A percentile compares a stretch with the other conserved stretches of the same genome.
phyloP scores from a whole-genome alignment of 345 rosid species.

The Geranium rotundifolium region DNA sequence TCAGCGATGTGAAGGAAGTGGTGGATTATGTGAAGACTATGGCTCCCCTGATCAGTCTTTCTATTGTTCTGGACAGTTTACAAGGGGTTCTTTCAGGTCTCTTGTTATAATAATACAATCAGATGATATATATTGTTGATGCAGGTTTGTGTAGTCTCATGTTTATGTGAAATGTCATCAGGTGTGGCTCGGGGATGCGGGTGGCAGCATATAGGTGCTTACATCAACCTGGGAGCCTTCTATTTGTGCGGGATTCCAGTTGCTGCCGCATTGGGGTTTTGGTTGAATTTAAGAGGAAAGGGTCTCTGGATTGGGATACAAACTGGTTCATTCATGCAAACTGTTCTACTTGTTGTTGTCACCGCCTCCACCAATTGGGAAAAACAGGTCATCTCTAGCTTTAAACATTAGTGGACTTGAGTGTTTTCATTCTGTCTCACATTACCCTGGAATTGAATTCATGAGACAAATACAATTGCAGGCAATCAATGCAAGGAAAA shows the following conservation, averaged over 20 bases:
- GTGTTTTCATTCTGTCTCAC: neutral
- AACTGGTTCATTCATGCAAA: constrained; percentile 30
- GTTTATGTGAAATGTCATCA: constrained; percentile 6
- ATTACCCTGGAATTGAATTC: too few relatives aligned
- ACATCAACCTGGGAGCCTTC: constrained; percentile 48
- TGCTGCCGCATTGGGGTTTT: constrained; percentile 34
- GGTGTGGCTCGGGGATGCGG: constrained; percentile 65
- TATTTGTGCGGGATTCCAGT: constrained; percentile 48
- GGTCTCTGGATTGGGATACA: constrained; percentile 56
- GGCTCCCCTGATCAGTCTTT: constrained; percentile 26
- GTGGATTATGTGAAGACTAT: constrained; percentile 20
- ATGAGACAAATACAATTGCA: too few relatives aligned
- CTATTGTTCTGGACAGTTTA: constrained; percentile 20
- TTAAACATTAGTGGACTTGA: too few relatives aligned
- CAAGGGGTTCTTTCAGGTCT: constrained; percentile 34
- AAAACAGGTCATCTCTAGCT: constrained; percentile 31
- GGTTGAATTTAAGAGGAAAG: constrained; percentile 24
- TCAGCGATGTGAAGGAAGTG: constrained; percentile 23
- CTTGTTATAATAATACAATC: neutral
- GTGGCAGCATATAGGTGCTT: constrained; percentile 57
- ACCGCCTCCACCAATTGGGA: constrained; percentile 42
- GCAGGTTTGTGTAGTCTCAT: too few relatives aligned
- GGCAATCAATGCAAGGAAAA: constrained; percentile 33
- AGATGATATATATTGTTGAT: too few relatives aligned
- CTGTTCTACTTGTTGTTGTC: constrained; percentile 27